These are phyloP conservation scores for Cavenderia fasciculata DNA, from an alignment of 78 protist species.

Conservation along the genomic window DNA sequence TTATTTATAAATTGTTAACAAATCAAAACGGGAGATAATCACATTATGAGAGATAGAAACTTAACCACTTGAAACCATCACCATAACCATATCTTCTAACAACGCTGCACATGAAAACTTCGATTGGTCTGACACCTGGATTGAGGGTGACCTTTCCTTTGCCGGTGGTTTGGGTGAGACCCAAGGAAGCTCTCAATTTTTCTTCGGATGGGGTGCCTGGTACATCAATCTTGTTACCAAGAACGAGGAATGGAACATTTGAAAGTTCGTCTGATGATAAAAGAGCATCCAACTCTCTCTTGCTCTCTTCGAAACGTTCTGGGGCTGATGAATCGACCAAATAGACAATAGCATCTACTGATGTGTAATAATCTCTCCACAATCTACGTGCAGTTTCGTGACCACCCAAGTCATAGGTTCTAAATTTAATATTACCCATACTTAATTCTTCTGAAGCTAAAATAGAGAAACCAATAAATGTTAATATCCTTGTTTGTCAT, in stretches of 20 bases:
- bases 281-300: constrained; percentile 94
- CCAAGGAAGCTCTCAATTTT: constrained; percentile 90
- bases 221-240: constrained; percentile 99
- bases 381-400: constrained; percentile 95
- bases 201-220: constrained; percentile 92
- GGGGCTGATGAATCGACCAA: constrained; percentile 95
- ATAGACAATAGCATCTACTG: constrained; percentile 97
- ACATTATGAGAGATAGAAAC: too few relatives aligned
- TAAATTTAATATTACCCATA: constrained; percentile 94
- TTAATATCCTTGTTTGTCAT: not conserved
- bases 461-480: too few relatives aligned
- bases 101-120: constrained; percentile 99
- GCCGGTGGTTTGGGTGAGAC: constrained; percentile 92
- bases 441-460: constrained; percentile 95
- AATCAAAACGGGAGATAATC: too few relatives aligned
- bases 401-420: constrained; percentile 98
- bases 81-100: constrained; percentile 95
- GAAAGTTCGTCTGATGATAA: constrained; percentile 87
- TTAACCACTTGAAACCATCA: constrained; percentile 94
- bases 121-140: constrained; percentile 94
- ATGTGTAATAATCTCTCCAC: constrained; percentile 96
- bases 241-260: constrained; percentile 96
- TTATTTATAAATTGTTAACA: too few relatives aligned
- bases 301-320: constrained; percentile 95
- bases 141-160: constrained; percentile 82